Percentiles rank a stretch among this genome's conserved stretches.
Evolutionary conservation across 129 eudicot genomes (phyloP).

Genomic region (Mikania micrantha): DNA sequence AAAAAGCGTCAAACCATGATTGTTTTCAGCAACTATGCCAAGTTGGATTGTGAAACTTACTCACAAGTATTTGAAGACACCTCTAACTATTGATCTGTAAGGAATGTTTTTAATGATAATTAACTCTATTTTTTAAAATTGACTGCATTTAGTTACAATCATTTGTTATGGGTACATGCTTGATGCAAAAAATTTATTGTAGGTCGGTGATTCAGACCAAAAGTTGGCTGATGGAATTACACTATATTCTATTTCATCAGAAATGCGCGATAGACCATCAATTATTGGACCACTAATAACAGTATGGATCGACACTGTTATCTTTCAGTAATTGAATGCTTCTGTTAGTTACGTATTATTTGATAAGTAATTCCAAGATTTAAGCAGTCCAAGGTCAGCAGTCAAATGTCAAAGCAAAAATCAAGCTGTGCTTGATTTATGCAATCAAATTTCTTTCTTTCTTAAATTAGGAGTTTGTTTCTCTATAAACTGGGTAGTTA

Average conservation of each 20-base stretch:
- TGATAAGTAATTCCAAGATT: too few relatives aligned
- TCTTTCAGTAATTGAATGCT: not conserved
- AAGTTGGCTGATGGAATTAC: constrained; percentile 93
- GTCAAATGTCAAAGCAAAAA: too few relatives aligned
- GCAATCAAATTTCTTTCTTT: too few relatives aligned
- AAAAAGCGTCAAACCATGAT: constrained; percentile 76
- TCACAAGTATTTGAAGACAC: constrained; percentile 61
- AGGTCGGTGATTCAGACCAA: constrained; percentile 96
- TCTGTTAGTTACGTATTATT: not conserved
- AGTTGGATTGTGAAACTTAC: constrained; percentile 78
- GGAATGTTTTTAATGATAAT: constrained; percentile 3
- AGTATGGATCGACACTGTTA: constrained; percentile 27
- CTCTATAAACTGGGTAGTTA: too few relatives aligned
- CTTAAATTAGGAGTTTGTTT: too few relatives aligned
- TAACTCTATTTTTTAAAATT: not conserved
- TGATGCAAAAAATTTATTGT: constrained; percentile 14
- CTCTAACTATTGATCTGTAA: constrained; percentile 80
- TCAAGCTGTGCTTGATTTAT: too few relatives aligned
- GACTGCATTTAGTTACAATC: not conserved
- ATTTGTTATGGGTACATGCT: not conserved
- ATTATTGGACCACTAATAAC: constrained; percentile 64
- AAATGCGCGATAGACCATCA: constrained; percentile 54
- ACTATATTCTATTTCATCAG: constrained; percentile 54
- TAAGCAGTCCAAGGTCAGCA: too few relatives aligned
- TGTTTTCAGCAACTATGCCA: constrained; percentile 99